These are phyloP conservation scores for Caloboletus firmus DNA, from an alignment of 1,284 basidiomycete genomes.

Conservation along the genomic window DNA sequence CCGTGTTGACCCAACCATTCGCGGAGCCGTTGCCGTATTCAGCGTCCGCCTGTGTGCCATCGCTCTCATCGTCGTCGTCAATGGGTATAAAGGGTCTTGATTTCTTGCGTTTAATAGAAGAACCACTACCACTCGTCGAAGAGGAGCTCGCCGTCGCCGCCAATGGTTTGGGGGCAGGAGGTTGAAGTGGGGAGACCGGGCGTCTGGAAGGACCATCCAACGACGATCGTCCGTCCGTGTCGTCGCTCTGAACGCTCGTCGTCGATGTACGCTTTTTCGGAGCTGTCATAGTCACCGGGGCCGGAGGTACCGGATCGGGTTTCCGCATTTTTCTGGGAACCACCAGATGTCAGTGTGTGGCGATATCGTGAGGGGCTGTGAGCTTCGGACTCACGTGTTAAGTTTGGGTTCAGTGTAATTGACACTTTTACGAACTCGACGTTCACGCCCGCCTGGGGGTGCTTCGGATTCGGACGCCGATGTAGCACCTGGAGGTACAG, in stretches of 20 bases:
- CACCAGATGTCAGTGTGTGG: constrained; percentile 13
- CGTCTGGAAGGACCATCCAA: constrained; percentile 20
- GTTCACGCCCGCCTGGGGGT: constrained; percentile 53
- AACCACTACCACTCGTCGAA: constrained; percentile 26
- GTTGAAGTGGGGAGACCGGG: constrained; percentile 28
- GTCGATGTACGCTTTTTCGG: constrained; percentile 35
- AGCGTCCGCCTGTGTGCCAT: constrained; percentile 64
- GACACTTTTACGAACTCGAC: constrained; percentile 74
- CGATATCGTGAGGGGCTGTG: constrained; percentile 1
- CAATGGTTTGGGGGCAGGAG: constrained; percentile 21
- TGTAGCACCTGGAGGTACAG: constrained; percentile 40
- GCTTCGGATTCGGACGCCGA: constrained; percentile 39
- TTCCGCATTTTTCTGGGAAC: constrained; percentile 83
- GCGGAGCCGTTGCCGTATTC: constrained; percentile 47
- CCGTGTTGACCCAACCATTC: constrained; percentile 53
- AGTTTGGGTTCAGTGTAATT: constrained; percentile 90
- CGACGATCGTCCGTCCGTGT: constrained; percentile 32
- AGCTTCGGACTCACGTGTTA: constrained; percentile 66
- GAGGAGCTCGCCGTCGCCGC: constrained; percentile 36
- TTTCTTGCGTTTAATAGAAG: constrained; percentile 50
- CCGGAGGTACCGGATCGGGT: constrained; percentile 56
- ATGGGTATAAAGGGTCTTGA: constrained; percentile 45
- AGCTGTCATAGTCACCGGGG: constrained; percentile 29
- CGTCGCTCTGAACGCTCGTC: constrained; percentile 26
- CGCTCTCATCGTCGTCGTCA: constrained; percentile 56